Conservation (phyloP, 192 early-diverging fungal species). For the Neocallimastix lanati region DNA sequence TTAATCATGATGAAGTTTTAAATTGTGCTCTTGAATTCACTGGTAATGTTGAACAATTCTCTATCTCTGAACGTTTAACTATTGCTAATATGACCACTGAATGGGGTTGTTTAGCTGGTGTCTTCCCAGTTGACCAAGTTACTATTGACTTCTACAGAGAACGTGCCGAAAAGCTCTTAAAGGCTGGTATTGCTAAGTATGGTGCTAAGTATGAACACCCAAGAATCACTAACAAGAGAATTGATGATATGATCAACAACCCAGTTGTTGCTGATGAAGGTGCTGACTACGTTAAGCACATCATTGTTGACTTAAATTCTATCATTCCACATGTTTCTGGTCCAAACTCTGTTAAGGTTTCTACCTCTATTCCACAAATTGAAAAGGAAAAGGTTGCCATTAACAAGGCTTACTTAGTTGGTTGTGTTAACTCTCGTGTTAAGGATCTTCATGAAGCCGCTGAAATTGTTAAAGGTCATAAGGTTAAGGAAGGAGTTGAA, state of each 20-base stretch:
- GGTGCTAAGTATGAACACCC: slow-evolving; percentile 12
- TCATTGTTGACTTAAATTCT: slow-evolving; percentile 73
- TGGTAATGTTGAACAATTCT: slow-evolving; percentile 44
- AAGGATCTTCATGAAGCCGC: slow-evolving; percentile 79
- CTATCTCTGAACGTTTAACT: slow-evolving; percentile 79
- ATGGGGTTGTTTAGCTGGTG: slow-evolving; percentile 94
- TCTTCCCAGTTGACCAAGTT: slow-evolving; percentile 79
- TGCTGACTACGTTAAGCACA: slow-evolving; percentile 63
- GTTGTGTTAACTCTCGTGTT: slow-evolving; percentile 87
- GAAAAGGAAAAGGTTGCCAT: slow-evolving; percentile 47
- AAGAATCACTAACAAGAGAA: slow-evolving; percentile 17
- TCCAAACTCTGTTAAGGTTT: slow-evolving; percentile 90
- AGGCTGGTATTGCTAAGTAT: slow-evolving; percentile 8
- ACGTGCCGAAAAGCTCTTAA: slow-evolving; percentile 28
- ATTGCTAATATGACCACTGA: slow-evolving; percentile 99
- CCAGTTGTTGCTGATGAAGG: slow-evolving; percentile 15
- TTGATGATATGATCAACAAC: slow-evolving; percentile 8
- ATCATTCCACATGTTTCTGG: slow-evolving; percentile 79
- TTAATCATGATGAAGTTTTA: slow-evolving; percentile 86
- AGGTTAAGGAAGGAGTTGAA: slow-evolving; percentile 60
- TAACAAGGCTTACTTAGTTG: slow-evolving; percentile 92
- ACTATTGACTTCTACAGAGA: slow-evolving; percentile 54
- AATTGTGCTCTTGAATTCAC: slow-evolving; percentile 94
- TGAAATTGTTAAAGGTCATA: slow-evolving; percentile 39
- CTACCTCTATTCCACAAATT: slow-evolving; percentile 56